Evolutionary conservation across 805 yeast genomes (phyloP).

Genomic region (Candida ficus): DNA sequence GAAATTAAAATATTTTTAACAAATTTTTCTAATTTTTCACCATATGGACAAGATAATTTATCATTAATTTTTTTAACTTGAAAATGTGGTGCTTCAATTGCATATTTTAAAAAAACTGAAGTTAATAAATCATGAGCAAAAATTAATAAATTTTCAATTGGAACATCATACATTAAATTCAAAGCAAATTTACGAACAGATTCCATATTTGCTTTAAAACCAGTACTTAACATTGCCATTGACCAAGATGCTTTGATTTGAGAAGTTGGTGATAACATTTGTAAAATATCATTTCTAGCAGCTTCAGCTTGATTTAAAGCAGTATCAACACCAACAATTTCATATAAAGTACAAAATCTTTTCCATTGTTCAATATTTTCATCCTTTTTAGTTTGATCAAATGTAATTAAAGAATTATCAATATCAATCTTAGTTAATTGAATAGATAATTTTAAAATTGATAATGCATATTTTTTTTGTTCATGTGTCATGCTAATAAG

Average conservation of each 20-base stretch:
- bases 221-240: constrained; percentile 66
- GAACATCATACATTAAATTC: constrained; percentile 49
- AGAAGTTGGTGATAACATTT: constrained; percentile 44
- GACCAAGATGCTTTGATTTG: constrained; percentile 67
- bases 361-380: constrained; percentile 55
- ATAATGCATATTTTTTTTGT: constrained; percentile 60
- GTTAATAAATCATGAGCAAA: constrained; percentile 42
- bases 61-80: constrained; percentile 32
- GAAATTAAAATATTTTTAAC: constrained; percentile 31
- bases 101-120: constrained; percentile 46
- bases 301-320: constrained; percentile 84
- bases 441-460: constrained; percentile 59
- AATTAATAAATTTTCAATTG: constrained; percentile 38
- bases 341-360: constrained; percentile 67
- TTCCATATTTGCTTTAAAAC: constrained; percentile 71
- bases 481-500: constrained; percentile 56
- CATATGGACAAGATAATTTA: constrained; percentile 48
- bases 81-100: constrained; percentile 61
- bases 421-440: constrained; percentile 34
- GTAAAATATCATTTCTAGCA: constrained; percentile 57
- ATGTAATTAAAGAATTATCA: constrained; percentile 25
- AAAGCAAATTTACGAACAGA: constrained; percentile 64
- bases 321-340: constrained; percentile 78
- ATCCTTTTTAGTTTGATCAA: constrained; percentile 8
- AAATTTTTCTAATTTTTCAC: constrained; percentile 43